Base-by-base conservation (phyloP, 1,139 yeast genomes). In the Suhomyces yuchorum region DNA sequence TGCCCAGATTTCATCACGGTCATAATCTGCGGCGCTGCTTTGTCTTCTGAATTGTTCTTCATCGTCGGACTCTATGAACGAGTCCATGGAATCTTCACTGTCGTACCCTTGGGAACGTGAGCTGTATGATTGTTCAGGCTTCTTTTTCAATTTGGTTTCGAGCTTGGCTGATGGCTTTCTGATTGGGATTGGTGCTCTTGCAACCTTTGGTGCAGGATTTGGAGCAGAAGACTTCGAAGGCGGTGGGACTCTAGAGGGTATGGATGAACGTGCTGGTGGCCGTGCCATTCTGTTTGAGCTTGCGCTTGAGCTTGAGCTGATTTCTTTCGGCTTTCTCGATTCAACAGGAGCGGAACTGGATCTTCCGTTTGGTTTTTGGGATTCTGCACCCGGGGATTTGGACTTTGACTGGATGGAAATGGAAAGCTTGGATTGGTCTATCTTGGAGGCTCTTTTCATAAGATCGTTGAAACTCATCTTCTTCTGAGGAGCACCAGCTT, bases 1-100 rank as follows among this genome's bases (percentile, higher is more conserved):
- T 32, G 84, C 82, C 96, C 97, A 90, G 42, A 92, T 91, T 63
- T 91, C 97, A 53, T 87, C 92, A 45, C 93, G 70, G 57, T 88
- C 87, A 57, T 85, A 88, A 8, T 82, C 89, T 12, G 51, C 56
- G 1, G 33, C 51, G 46, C 37, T 51, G 53, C n/a, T 47, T 17
- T 42, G 54, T 24, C 43, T 36, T 32, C 46, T 40, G 22, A 48
- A 56, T 15, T 64, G 70, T 23, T 71, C 82, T 24, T 78, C 85
- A 42, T 81, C 87, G 51, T 82, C 86, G 12, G 82, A 81, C 8
- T 75, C 87, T 24, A 84, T 77, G 55, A 81, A 73, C 8, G 71
- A 79, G 52, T 75, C 83, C 53, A 76, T 68, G 19, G 71, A 78
- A 12, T 67, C 73, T n/a, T 66, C 68, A 8, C 52, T 51, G 7